phyloP scores from a whole-genome alignment of 192 early-diverging fungal genomes.

The Pilaira anomala region DNA sequence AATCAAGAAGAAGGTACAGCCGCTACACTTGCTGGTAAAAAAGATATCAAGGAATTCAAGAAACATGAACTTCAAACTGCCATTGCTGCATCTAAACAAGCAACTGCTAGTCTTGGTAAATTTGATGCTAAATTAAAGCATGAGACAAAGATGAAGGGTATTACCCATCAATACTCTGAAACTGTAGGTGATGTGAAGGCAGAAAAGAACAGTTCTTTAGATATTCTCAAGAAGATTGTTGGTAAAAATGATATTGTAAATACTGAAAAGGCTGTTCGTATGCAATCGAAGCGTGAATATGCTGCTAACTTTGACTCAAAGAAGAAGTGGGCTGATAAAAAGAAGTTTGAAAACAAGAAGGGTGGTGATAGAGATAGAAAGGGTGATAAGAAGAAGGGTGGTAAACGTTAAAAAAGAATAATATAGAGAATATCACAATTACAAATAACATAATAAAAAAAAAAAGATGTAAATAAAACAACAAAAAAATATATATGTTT shows the following conservation, averaged over 20 bases:
- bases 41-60: constrained; percentile 60
- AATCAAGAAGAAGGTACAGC: constrained; percentile 82
- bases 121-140: constrained; percentile 83
- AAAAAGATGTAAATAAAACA: too few species aligned
- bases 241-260: constrained; percentile 53
- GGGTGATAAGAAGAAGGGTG: constrained; percentile 3
- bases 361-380: neutral
- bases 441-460: too few species aligned
- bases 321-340: neutral
- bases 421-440: too few species aligned
- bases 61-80: constrained; percentile 73
- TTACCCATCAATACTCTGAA: constrained; percentile 67
- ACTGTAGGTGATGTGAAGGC: constrained; percentile 57
- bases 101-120: constrained; percentile 89
- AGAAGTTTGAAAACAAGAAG: neutral
- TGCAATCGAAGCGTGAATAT: constrained; percentile 5
- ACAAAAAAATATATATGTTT: too few species aligned
- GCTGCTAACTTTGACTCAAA: neutral
- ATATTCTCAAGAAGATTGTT: constrained; percentile 66
- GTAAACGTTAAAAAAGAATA: neutral
- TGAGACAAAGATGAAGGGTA: constrained; percentile 82
- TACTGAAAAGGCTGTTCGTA: constrained; percentile 45
- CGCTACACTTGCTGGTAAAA: constrained; percentile 43
- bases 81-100: constrained; percentile 70
- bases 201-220: constrained; percentile 70